Evolutionary conservation across 768 basidiomycete genomes (phyloP).

Genomic region (Lentinula edodes): DNA sequence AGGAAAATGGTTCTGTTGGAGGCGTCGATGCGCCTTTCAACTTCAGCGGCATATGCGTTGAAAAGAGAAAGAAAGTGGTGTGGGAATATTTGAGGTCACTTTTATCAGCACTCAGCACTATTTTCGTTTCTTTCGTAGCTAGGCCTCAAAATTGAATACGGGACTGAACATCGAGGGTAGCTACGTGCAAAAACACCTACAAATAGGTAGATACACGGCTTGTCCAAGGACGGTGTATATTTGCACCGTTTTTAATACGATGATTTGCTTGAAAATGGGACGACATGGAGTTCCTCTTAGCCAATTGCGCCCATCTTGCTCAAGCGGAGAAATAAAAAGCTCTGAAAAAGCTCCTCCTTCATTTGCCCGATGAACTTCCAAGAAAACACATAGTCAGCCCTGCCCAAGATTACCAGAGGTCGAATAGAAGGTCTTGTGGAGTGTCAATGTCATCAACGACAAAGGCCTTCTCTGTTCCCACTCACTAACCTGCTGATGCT

Average conservation of each 20-base stretch:
- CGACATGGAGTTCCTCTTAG: too few species aligned
- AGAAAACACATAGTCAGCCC: conserved; percentile 61
- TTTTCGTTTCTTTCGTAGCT: too few species aligned
- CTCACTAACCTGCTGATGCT: conserved; percentile 69
- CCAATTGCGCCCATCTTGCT: too few species aligned
- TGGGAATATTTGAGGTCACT: neutral
- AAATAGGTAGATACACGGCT: too few species aligned
- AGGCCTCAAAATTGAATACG: too few species aligned
- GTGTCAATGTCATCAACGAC: conserved; percentile 89
- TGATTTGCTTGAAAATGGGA: conserved; percentile 63
- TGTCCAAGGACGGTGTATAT: too few species aligned
- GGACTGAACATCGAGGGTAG: too few species aligned
- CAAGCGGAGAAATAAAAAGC: too few species aligned
- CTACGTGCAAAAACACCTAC: too few species aligned
- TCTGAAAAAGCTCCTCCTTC: too few species aligned
- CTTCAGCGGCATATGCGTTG: neutral
- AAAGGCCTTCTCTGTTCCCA: conserved; percentile 90
- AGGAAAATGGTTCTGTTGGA: neutral
- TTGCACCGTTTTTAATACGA: too few species aligned
- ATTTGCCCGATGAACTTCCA: conserved; percentile 45
- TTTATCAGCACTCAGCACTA: too few species aligned
- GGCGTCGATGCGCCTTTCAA: conserved; percentile 5
- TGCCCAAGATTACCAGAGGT: conserved; percentile 67
- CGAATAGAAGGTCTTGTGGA: conserved; percentile 87
- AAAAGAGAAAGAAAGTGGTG: neutral